Conservation (phyloP, 805 yeast genomes). For the Yarrowia alimentaria region DNA sequence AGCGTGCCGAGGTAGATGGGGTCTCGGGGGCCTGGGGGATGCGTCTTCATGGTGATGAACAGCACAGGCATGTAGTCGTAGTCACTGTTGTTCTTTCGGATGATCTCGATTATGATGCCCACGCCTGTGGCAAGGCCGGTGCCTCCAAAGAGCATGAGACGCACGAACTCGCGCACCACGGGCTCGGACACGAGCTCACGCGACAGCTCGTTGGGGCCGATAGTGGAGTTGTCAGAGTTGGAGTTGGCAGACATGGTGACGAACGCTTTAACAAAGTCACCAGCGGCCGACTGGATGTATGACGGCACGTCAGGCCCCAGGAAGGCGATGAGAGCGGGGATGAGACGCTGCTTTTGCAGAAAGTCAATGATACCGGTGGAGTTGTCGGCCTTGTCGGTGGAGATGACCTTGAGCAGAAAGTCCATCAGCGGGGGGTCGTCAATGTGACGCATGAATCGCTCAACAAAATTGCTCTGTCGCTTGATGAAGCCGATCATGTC, state of each 20-base stretch:
- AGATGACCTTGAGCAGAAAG: slow-evolving; percentile 79
- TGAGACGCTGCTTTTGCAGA: slow-evolving; percentile 67
- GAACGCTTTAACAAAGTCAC: slow-evolving; percentile 91
- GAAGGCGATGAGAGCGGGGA: slow-evolving; percentile 68
- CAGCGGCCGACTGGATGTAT: slow-evolving; percentile 85
- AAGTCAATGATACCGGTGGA: slow-evolving; percentile 84
- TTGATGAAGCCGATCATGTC: slow-evolving; percentile 71
- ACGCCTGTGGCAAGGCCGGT: slow-evolving; percentile 92
- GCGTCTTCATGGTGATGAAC: slow-evolving; percentile 76
- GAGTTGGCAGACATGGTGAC: slow-evolving; percentile 92
- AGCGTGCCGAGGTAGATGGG: slow-evolving; percentile 89
- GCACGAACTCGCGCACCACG: slow-evolving; percentile 63
- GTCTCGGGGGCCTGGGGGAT: slow-evolving; percentile 90
- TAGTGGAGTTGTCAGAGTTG: slow-evolving; percentile 82
- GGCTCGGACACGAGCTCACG: slow-evolving; percentile 81
- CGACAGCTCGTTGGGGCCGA: slow-evolving; percentile 94
- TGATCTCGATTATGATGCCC: slow-evolving; percentile 89
- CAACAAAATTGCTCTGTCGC: slow-evolving; percentile 67
- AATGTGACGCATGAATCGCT: slow-evolving; percentile 76
- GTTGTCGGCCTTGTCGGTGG: slow-evolving; percentile 86
- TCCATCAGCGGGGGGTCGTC: slow-evolving; percentile 96
- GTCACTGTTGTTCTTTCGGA: slow-evolving; percentile 93
- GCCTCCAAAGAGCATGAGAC: slow-evolving; percentile 72
- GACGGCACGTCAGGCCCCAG: slow-evolving; percentile 67
- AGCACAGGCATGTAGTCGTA: slow-evolving; percentile 87